Conservation (phyloP, 2,329 filamentous ascomycete genomes). For the Fusarium papillatum region DNA sequence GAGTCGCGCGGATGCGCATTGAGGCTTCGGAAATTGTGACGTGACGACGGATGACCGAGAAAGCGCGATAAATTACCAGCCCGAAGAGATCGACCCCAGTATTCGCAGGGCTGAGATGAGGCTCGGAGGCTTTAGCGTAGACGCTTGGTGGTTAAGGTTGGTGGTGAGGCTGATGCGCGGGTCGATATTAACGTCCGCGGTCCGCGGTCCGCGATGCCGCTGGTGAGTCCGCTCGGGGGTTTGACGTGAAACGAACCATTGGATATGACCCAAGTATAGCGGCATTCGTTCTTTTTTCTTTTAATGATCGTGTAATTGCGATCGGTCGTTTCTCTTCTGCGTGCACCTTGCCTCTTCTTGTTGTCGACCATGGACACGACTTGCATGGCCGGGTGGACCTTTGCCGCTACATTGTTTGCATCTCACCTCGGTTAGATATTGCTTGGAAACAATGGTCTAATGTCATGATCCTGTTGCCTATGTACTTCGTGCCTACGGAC, state of each 20-base stretch:
- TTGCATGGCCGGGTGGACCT: background rate
- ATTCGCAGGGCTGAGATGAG: background rate
- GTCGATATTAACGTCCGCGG: background rate
- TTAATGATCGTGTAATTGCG: accelerated
- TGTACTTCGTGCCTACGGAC: background rate
- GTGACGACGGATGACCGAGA: background rate
- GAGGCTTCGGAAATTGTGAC: background rate
- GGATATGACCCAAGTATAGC: background rate
- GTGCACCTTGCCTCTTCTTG: background rate
- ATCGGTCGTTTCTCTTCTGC: background rate
- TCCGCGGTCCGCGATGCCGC: background rate
- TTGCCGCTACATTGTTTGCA: background rate
- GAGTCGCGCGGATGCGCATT: background rate
- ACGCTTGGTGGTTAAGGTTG: background rate
- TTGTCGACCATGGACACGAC: background rate
- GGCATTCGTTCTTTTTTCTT: background rate
- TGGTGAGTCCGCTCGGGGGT: background rate
- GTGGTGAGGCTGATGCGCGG: background rate
- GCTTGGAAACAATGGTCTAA: background rate
- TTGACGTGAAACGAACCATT: background rate
- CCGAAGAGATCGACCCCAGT: background rate
- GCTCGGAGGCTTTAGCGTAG: background rate
- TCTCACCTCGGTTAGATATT: background rate
- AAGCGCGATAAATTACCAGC: background rate
- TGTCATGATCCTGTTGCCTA: background rate